Conservation (phyloP, 2,329 filamentous ascomycete genomes). For the Colletotrichum trifolii region DNA sequence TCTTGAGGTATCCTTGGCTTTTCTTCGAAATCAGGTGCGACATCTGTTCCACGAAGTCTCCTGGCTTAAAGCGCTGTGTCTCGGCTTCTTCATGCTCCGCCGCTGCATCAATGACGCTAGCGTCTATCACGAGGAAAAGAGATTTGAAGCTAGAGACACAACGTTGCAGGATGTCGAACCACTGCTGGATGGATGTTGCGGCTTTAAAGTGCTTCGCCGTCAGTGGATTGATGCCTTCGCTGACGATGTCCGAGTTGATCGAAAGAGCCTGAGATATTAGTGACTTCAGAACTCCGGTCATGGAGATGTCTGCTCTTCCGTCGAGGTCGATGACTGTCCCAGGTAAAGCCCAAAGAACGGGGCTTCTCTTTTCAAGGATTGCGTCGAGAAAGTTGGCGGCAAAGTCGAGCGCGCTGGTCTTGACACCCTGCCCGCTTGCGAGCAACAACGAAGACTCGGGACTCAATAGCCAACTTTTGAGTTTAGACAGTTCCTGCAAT, state of each 20-base stretch:
- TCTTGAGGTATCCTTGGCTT: not conserved
- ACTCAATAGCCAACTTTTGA: not conserved
- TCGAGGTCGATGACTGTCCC: not conserved
- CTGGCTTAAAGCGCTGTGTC: not conserved
- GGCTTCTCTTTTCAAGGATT: not conserved
- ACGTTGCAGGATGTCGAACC: not conserved
- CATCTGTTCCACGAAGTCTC: not conserved
- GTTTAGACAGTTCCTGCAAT: accelerated
- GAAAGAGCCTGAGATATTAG: not conserved
- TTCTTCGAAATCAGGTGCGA: not conserved
- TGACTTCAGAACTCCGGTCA: accelerated
- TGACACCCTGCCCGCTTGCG: not conserved
- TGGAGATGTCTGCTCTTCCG: not conserved
- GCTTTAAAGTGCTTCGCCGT: not conserved
- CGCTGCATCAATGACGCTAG: not conserved
- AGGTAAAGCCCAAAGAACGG: not conserved
- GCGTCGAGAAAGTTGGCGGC: constrained; percentile 2
- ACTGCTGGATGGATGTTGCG: not conserved
- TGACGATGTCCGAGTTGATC: not conserved
- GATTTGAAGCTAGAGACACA: accelerated
- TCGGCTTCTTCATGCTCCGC: not conserved
- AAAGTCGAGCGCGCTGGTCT: constrained; percentile 7
- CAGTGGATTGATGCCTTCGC: not conserved
- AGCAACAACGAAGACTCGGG: not conserved
- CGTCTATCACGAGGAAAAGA: constrained; percentile 2